A percentile compares a stretch with the other conserved stretches of the same genome.
Evolutionary conservation across 116 monocot species (phyloP).

Genomic region (Zostera marina): DNA sequence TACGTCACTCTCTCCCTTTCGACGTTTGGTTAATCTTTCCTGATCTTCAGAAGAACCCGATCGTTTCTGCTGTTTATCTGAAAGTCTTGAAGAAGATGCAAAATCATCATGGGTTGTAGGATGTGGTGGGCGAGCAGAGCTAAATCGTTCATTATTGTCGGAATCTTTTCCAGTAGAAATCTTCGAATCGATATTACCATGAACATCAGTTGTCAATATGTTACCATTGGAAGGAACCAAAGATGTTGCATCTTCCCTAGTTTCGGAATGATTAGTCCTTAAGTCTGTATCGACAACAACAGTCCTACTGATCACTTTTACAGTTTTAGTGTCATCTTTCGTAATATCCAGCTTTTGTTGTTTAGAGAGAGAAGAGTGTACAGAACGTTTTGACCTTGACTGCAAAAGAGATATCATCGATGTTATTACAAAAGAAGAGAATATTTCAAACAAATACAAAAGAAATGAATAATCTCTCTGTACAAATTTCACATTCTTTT

Average conservation of each 20-base stretch:
- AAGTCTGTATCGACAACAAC: conserved; percentile 18
- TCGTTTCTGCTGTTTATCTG: conserved; percentile 51
- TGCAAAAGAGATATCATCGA: conserved; percentile 9
- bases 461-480: background rate
- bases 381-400: conserved; percentile 48
- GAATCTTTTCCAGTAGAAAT: conserved; percentile 9
- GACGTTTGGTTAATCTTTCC: conserved; percentile 61
- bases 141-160: conserved; percentile 21
- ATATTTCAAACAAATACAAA: background rate
- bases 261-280: conserved; percentile 25
- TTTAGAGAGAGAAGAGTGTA: conserved; percentile 33
- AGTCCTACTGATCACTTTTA: conserved; percentile 37
- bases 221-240: conserved; percentile 14
- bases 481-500: background rate
- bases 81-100: conserved; percentile 4
- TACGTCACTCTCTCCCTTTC: conserved; percentile 52
- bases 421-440: background rate
- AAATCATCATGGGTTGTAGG: conserved; percentile 25
- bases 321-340: conserved; percentile 66
- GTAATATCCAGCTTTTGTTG: conserved; percentile 41
- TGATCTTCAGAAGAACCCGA: conserved; percentile 37
- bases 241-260: conserved; percentile 16
- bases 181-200: conserved; percentile 11
- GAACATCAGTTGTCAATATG: conserved; percentile 10
- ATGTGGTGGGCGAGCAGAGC: conserved; percentile 16